A percentile compares a stretch with the other conserved stretches of the same genome.
These are phyloP conservation scores for Rhizopus sp. DNA, from an alignment of 371 early-diverging fungal genomes.

Conservation along the genomic window DNA sequence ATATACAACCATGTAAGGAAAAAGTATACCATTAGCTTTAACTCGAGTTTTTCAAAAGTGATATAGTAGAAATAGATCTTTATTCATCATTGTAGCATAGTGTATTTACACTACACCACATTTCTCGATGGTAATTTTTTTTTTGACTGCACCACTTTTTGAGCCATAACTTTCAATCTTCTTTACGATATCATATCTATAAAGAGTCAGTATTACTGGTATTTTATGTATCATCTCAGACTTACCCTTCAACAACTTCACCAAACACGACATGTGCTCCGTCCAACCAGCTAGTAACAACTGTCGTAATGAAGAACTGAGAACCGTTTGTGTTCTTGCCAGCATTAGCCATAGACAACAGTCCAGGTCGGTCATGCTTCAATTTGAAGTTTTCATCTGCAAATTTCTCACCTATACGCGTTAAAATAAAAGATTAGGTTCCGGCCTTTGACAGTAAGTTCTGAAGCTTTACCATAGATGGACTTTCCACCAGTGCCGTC, in stretches of 20 bases:
- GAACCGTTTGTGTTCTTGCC: constrained; percentile 96
- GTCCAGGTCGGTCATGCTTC: constrained; percentile 89
- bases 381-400: constrained; percentile 97
- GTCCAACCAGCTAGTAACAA: constrained; percentile 89
- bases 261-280: constrained; percentile 99
- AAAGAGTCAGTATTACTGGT: background rate
- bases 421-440: background rate
- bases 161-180: constrained; percentile 78
- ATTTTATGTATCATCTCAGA: background rate
- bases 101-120: constrained; percentile 66
- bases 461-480: constrained; percentile 77
- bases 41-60: too few species aligned
- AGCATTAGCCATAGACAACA: constrained; percentile 96
- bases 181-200: constrained; percentile 68
- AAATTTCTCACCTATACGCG: constrained; percentile 60
- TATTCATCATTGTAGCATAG: background rate
- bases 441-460: too few species aligned
- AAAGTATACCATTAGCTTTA: too few species aligned
- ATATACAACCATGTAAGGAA: too few species aligned
- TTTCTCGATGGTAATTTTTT: constrained; percentile 56
- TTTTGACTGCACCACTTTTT: constrained; percentile 61
- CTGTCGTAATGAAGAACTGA: constrained; percentile 98
- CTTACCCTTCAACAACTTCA: constrained; percentile 74
- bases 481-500: constrained; percentile 97
- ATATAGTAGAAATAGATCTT: too few species aligned